Conservation (phyloP, 2,329 filamentous ascomycete genomes). For the Leptographium radiaticola region DNA sequence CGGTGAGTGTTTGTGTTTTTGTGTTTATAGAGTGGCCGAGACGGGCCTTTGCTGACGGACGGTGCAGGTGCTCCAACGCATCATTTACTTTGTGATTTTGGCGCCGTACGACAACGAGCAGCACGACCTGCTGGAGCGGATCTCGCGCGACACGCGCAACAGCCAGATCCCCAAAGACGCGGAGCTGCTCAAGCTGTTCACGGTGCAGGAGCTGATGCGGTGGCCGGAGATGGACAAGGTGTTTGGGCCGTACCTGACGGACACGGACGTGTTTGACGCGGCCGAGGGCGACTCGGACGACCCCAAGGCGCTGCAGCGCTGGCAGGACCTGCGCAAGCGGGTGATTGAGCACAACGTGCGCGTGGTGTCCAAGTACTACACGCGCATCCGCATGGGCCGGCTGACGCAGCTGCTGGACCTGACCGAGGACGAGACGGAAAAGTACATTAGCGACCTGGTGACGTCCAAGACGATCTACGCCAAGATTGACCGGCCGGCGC, state of each 20-base stretch:
- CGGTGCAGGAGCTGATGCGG: conserved; percentile 90
- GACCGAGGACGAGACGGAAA: conserved; percentile 91
- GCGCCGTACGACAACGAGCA: conserved; percentile 98
- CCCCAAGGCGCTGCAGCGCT: conserved; percentile 70
- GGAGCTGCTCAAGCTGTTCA: conserved; percentile 85
- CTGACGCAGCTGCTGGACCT: conserved; percentile 85
- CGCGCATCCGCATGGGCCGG: conserved; percentile 83
- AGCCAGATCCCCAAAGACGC: conserved; percentile 65
- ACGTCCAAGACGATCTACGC: conserved; percentile 97
- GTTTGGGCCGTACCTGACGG: conserved; percentile 77
- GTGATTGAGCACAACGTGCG: conserved; percentile 99
- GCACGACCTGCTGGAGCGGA: conserved; percentile 88
- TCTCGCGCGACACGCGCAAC: conserved; percentile 75
- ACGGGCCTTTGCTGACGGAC: background rate
- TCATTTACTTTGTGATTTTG: conserved; percentile 95
- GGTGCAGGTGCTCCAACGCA: conserved; percentile 71
- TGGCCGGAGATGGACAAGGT: conserved; percentile 88
- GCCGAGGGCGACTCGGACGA: conserved; percentile 53
- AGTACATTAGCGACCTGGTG: conserved; percentile 95
- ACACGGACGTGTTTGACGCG: conserved; percentile 79
- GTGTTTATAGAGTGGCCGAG: background rate
- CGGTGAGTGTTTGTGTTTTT: conserved; percentile 41
- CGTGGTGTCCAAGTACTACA: conserved; percentile 97
- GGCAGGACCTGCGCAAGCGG: conserved; percentile 91
- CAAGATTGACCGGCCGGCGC: conserved; percentile 88